Conservation (phyloP, 2,329 filamentous ascomycete species). For the Dothistroma pini region DNA sequence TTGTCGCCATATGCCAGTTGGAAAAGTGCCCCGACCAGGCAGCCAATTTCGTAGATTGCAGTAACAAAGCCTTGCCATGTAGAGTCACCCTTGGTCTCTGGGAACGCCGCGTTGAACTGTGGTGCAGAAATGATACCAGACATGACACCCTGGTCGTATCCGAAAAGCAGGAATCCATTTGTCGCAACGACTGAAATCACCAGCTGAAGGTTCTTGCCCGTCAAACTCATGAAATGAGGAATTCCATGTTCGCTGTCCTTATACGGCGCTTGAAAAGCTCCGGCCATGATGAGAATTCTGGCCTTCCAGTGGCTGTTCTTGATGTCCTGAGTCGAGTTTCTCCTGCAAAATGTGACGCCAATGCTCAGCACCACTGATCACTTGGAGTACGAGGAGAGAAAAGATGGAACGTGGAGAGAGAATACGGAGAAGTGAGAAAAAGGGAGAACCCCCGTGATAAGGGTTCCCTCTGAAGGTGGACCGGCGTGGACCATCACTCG, state of each 20-base stretch:
- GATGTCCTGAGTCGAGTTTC: neutral
- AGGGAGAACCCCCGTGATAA: neutral
- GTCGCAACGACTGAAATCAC: constrained; percentile 61
- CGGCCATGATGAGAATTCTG: constrained; percentile 9
- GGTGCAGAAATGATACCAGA: constrained; percentile 40
- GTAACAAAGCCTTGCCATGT: constrained; percentile 52
- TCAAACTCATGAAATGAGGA: constrained; percentile 56
- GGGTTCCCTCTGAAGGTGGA: neutral
- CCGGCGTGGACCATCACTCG: neutral
- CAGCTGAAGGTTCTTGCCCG: constrained; percentile 55
- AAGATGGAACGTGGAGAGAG: constrained; percentile 11
- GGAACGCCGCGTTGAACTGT: constrained; percentile 36
- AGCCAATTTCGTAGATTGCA: constrained; percentile 53
- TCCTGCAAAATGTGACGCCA: neutral
- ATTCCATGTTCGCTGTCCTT: constrained; percentile 26
- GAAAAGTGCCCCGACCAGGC: constrained; percentile 41
- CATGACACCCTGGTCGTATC: constrained; percentile 35
- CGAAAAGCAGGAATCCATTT: constrained; percentile 49
- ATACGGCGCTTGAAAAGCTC: constrained; percentile 14
- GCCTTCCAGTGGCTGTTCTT: constrained; percentile 12
- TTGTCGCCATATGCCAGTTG: constrained; percentile 40
- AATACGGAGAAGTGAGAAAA: neutral
- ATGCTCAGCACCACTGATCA: constrained; percentile 11
- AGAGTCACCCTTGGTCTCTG: constrained; percentile 39
- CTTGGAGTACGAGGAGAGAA: constrained; percentile 5